Evolutionary conservation across 139 green algal genomes (phyloP).

Genomic region (Coelastrella sp.): DNA sequence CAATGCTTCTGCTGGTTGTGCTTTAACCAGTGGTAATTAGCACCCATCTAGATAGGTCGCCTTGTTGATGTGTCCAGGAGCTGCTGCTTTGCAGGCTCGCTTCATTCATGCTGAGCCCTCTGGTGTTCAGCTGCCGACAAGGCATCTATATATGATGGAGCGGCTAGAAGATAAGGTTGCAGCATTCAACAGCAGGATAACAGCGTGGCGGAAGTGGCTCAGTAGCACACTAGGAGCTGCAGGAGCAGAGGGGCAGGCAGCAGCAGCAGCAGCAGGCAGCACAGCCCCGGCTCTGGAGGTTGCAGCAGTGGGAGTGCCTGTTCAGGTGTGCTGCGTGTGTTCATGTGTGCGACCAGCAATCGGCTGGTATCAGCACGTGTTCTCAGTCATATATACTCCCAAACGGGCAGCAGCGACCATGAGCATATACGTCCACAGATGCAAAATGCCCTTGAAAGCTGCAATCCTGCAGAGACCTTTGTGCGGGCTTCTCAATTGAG

Average conservation of each 20-base stretch:
- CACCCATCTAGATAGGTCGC: too few species aligned
- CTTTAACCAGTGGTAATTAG: too few species aligned
- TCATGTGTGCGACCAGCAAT: neutral
- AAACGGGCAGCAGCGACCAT: too few species aligned
- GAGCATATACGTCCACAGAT: too few species aligned
- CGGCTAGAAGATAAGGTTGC: constrained; percentile 70
- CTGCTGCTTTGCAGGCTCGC: constrained; percentile 1
- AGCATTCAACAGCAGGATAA: constrained; percentile 69
- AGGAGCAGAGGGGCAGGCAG: neutral
- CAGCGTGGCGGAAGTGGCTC: constrained; percentile 48
- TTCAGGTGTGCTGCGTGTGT: constrained; percentile 25
- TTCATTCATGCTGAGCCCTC: constrained; percentile 32
- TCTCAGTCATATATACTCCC: too few species aligned
- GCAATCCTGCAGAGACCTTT: too few species aligned
- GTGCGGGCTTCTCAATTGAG: too few species aligned
- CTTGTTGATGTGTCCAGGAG: too few species aligned
- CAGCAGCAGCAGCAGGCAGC: constrained; percentile 7
- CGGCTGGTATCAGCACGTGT: too few species aligned
- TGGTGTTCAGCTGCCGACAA: constrained; percentile 36
- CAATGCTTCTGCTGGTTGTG: too few species aligned
- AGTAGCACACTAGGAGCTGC: constrained; percentile 32
- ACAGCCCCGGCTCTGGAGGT: constrained; percentile 8
- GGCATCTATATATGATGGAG: constrained; percentile 64
- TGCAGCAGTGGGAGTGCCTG: constrained; percentile 54
- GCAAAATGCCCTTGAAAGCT: too few species aligned